Evolutionary conservation across 2,329 filamentous ascomycete genomes (phyloP), one percentile per base, ranked within the genome.

Genomic region (Xylaria multiplex): DNA sequence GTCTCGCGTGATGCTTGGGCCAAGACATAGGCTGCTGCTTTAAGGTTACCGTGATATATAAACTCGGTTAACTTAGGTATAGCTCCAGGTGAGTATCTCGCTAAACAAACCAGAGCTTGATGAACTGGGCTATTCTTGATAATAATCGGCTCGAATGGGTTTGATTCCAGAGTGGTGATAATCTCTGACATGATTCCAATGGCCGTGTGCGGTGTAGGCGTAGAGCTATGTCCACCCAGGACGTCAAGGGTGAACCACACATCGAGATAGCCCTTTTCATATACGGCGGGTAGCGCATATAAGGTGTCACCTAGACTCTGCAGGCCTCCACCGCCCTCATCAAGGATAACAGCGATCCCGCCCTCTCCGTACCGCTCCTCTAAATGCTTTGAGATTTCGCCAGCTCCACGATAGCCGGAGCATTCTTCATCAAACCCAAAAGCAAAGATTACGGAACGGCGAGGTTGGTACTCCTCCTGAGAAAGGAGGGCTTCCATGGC

Each of bases 381-480:
- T 11, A 62, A n/a, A 32, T 43, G 16, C 43, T 62, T 56, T 16
- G 52, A 19, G 14, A 62, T 62, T n/a, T 62, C 14, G n/a, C 19
- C 52, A 35, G 59, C 59, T 49, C 59, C 59, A 16, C 50, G 50
- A 32, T 40, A 32, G 14, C 52, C 59, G 6, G 59, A 55, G 59
- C 59, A 62, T 56, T 62, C 59, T 22, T 56, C 59, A 24, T 62
- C 59, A n/a, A 62, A 62, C 2, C 59, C 59, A n/a, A 62, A 62
- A 11, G 59, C 59, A 16, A 56, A 50, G 5, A 62, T 56, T 16
- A 62, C 59, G 13, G 59, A 37, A 30, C 59, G 59, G 24, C 43
- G 52, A 42, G 59, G 59, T 50, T 49, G 13, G 49, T 56, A 62
- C 6, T 40, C 50, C 5, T 62, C 52, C 16, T 62, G 59, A 6